Conservation (phyloP, 73 alveolate genomes). For the Loxodes magnus region DNA sequence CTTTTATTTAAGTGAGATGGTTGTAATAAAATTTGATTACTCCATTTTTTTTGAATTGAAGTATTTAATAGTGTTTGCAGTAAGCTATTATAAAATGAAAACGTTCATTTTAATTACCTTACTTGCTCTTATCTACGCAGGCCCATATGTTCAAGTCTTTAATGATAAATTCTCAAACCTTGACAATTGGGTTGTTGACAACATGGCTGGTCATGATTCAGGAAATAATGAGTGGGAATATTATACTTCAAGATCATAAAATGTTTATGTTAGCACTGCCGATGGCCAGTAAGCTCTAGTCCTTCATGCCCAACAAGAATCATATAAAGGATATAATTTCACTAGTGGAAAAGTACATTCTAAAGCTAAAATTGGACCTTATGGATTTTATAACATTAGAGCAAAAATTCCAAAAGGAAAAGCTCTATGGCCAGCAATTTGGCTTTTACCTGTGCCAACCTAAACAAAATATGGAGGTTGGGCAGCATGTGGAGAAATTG, state of each 20-base stretch:
- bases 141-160: neutral
- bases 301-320: neutral
- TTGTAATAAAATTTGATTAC: too few relatives aligned
- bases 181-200: neutral
- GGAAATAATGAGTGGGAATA: constrained; percentile 4
- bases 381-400: constrained; percentile 4
- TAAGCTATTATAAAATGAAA: too few relatives aligned
- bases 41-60: too few relatives aligned
- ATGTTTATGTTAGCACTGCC: neutral
- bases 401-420: constrained; percentile 9
- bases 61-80: too few relatives aligned
- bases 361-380: neutral
- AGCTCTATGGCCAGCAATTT: constrained; percentile 8
- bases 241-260: neutral
- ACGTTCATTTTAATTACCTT: too few relatives aligned
- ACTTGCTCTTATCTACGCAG: too few relatives aligned
- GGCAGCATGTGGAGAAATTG: constrained; percentile 22
- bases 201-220: neutral
- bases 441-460: neutral
- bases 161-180: neutral
- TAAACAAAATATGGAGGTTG: constrained; percentile 1
- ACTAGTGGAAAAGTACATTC: constrained; percentile 8
- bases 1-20: too few relatives aligned
- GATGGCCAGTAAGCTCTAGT: neutral
- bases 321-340: constrained; percentile 1